phyloP scores from a whole-genome alignment of 768 basidiomycete species.

The Podaxis pistillaris region DNA sequence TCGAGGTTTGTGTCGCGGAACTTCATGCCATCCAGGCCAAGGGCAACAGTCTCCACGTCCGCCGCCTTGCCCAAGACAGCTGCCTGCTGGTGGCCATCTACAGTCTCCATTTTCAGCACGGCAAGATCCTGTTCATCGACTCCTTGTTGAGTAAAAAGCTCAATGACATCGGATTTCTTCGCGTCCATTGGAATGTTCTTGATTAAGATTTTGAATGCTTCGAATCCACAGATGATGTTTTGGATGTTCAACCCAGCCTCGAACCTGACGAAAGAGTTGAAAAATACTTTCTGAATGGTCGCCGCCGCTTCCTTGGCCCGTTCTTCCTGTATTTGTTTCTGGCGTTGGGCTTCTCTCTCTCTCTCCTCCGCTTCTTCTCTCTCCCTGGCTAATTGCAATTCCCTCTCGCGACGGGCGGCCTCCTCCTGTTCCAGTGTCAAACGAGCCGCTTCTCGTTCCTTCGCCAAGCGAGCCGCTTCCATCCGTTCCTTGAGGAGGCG shows the following conservation, averaged over 20 bases:
- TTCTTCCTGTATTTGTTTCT: slow-evolving; percentile 8
- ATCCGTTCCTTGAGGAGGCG: background rate
- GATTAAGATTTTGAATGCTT: slow-evolving; percentile 15
- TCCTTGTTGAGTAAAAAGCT: slow-evolving; percentile 16
- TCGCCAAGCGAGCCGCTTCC: background rate
- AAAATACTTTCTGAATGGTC: slow-evolving; percentile 13
- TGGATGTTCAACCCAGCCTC: slow-evolving; percentile 20
- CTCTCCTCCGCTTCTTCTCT: slow-evolving; percentile 4
- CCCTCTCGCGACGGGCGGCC: background rate
- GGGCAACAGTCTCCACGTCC: slow-evolving; percentile 38
- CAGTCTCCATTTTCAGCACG: slow-evolving; percentile 19
- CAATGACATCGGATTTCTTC: slow-evolving; percentile 12
- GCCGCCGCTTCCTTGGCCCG: slow-evolving; percentile 7
- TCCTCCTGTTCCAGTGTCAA: background rate
- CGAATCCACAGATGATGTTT: slow-evolving; percentile 18
- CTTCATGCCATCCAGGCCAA: slow-evolving; percentile 45
- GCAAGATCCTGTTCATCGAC: slow-evolving; percentile 10
- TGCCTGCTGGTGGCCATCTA: slow-evolving; percentile 34
- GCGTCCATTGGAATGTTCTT: slow-evolving; percentile 17
- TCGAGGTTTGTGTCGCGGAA: slow-evolving; percentile 41
- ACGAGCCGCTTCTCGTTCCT: background rate
- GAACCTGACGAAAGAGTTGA: slow-evolving; percentile 20
- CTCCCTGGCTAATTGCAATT: background rate
- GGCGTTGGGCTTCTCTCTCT: background rate
- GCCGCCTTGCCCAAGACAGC: slow-evolving; percentile 41